These are phyloP conservation scores for Penicillium chermesinum DNA, from an alignment of 495 filamentous ascomycete genomes.

Conservation along the genomic window DNA sequence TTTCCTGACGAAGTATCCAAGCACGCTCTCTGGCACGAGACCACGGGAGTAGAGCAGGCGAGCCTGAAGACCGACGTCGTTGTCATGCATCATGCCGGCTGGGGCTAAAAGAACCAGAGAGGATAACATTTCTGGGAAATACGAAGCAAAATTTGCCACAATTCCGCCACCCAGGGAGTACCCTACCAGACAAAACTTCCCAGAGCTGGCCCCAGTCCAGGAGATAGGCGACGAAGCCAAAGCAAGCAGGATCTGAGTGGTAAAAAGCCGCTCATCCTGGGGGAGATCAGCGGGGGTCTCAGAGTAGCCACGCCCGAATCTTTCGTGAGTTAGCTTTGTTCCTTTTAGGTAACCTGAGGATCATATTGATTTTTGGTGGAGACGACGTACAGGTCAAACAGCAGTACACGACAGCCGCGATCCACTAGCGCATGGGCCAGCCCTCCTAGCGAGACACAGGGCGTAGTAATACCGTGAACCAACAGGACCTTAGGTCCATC, in stretches of 20 bases:
- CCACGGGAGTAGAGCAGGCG: constrained; percentile 57
- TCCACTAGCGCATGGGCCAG: constrained; percentile 66
- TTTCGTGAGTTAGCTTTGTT: constrained; percentile 15
- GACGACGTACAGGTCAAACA: constrained; percentile 56
- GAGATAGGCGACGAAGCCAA: constrained; percentile 63
- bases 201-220: constrained; percentile 53
- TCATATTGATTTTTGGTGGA: background rate
- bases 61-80: constrained; percentile 56
- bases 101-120: constrained; percentile 71
- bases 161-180: constrained; percentile 86
- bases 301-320: constrained; percentile 77
- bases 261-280: constrained; percentile 71
- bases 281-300: constrained; percentile 61
- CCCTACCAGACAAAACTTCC: constrained; percentile 66
- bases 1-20: constrained; percentile 47
- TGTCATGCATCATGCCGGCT: constrained; percentile 61
- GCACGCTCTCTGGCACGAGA: constrained; percentile 53
- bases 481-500: constrained; percentile 73
- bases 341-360: background rate
- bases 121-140: constrained; percentile 62
- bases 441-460: constrained; percentile 64
- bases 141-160: constrained; percentile 63
- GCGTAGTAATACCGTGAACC: constrained; percentile 83
- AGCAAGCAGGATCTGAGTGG: constrained; percentile 65
- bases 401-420: constrained; percentile 74